Base-by-base conservation (phyloP, 1,284 basidiomycete species). In the Malassezia equina region DNA sequence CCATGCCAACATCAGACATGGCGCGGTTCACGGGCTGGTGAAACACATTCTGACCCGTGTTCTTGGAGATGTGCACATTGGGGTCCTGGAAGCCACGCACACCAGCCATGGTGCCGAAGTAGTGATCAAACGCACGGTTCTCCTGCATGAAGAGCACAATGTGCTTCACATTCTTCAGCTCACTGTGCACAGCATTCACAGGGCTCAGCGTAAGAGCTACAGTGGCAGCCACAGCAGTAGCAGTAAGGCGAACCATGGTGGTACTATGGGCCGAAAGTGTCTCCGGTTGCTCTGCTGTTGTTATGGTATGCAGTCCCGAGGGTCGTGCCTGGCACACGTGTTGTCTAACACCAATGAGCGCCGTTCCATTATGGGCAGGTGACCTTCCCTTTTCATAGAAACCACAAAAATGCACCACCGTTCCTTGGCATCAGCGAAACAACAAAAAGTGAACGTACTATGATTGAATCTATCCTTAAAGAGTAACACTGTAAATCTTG, bases 111-210 rank as follows among this genome's bases (percentile, higher is more conserved):
- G 67, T 62, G 7, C 62, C 62, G 51, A 67, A 69, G 51, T 69
- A 69, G 55, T 69, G 67, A 45, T 69, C 67, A 39, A 69, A 69
- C 19, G 67, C 64, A n/a, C 67, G 51, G 55, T 69, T 69, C 53
- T 69, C 67, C 47, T 70, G 67, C 67, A 70, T 70, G 49, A 63
- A 63, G 13, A 63, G 42, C n/a, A 63, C 55, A 28, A 63, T 55
- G 51, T 63, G 61, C 47, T 63, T 49, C 29, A 57, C 54, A 21
- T 60, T 28, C 46, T 48, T 48, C 24, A 54, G 40, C 7, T 31
- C 39, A 15, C 44, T 28, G n/a, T 47, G 15, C 7, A 17, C 49
- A 23, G 49, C 49, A 27, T 19, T 1, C 6, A 28, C 25, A 17
- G 49, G 27, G 21, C n/a, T n/a, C 15, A 33, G 19, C n/a, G 36